Evolutionary conservation across 2,329 filamentous ascomycete species (phyloP), one percentile per base, ranked within the genome.

Genomic region (Penicillium sp.): DNA sequence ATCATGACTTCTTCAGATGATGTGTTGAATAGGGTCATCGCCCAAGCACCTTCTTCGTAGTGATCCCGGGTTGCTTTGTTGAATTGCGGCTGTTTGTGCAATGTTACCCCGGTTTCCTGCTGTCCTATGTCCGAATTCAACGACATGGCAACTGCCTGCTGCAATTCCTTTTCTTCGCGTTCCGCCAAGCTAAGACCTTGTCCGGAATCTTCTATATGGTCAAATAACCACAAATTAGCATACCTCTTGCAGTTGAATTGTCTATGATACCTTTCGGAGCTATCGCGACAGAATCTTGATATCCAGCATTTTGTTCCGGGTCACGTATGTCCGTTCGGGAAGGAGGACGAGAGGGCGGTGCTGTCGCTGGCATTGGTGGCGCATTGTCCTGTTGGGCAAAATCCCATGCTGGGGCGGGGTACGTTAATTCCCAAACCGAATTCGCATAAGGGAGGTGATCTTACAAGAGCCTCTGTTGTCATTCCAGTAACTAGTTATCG

Each of bases 1-100:
- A 82, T 78, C 25, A 84, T 75, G 33, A 83, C 78, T 67, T 85
- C 82, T 53, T 76, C 76, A 29, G 78, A 73, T 23, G 77, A 77
- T 4, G 76, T 68, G 38, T 78, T 76, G 49, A 78, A 75, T 5
- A 80, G 68, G 3, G 81, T 81, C 75, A 87, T 71, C 2, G 82
- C 82, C 85, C 85, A 87, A 19, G 78, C 70, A 8, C 68, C 71
- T 48, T 76, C 72, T 27, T 86, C 82, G 65, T 86, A 85, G 60
- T 81, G 69, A 25, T 79, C 78, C 57, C 77, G 76, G 21, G 77
- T 84, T 2, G 83, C 83, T 52, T 82, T 83, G 5, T 81, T 79
- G 67, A 86, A 85, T 11, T 77, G 72, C 31, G 74, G 68, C 59
- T 70, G 72, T 19, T 65, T 53, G 8, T 36, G 73, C 5, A 68